These are phyloP conservation scores for Trametes sp. DNA, from an alignment of 1,284 basidiomycete genomes.

Conservation along the genomic window DNA sequence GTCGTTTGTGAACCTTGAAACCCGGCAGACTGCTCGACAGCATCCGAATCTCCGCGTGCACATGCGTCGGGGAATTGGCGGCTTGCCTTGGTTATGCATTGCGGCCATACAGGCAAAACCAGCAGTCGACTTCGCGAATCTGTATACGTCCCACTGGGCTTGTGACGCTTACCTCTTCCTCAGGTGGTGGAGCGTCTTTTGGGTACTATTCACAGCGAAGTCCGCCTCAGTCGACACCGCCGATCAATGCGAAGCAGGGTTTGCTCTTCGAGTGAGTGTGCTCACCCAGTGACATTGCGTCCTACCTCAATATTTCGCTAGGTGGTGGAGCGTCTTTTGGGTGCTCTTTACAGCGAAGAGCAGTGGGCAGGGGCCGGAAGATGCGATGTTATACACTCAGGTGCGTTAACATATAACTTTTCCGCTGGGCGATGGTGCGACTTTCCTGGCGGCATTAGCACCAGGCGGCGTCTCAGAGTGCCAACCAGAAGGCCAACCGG, in stretches of 20 bases:
- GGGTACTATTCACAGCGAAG: conserved; percentile 82
- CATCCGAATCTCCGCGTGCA: neutral
- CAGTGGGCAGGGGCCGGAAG: conserved; percentile 64
- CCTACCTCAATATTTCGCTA: too few species aligned
- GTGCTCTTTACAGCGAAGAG: conserved; percentile 81
- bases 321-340: conserved; percentile 91
- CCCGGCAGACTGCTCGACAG: neutral
- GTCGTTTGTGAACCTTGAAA: neutral
- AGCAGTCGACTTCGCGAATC: neutral
- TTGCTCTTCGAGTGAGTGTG: conserved; percentile 78
- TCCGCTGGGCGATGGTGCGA: conserved; percentile 16
- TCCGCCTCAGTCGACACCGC: conserved; percentile 63
- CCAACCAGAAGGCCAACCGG: conserved; percentile 19
- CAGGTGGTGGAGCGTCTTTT: conserved; percentile 90
- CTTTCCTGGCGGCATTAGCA: conserved; percentile 34
- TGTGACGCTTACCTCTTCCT: neutral
- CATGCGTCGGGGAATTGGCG: too few species aligned
- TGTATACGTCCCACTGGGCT: neutral
- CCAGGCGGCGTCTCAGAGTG: conserved; percentile 36
- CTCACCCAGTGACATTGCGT: too few species aligned
- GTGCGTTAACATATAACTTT: conserved; percentile 50
- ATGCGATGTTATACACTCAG: conserved; percentile 75
- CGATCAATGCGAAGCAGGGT: conserved; percentile 83
- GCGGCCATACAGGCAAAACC: too few species aligned
- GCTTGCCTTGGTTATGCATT: too few species aligned